These are phyloP conservation scores for Hymenochaete sp. DNA, from an alignment of 1,284 basidiomycete genomes.

Conservation along the genomic window DNA sequence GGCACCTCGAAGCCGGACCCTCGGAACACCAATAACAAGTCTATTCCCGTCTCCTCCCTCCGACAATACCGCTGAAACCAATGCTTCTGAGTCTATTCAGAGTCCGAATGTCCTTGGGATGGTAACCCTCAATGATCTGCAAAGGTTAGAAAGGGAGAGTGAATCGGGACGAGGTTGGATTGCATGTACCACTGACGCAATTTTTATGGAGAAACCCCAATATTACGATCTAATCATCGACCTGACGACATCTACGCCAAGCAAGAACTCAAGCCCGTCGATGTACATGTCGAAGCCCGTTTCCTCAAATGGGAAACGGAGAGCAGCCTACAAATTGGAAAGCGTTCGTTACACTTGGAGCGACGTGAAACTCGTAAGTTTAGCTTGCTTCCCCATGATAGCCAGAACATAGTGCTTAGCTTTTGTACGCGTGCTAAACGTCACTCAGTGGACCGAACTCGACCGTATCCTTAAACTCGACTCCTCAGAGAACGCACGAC, in stretches of 20 bases:
- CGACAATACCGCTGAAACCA: too few species aligned
- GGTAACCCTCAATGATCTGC: constrained; percentile 65
- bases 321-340: constrained; percentile 35
- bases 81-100: constrained; percentile 27
- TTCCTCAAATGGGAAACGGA: constrained; percentile 20
- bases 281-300: constrained; percentile 50
- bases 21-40: constrained; percentile 3
- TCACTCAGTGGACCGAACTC: constrained; percentile 59
- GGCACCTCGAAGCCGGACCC: constrained; percentile 14
- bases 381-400: neutral
- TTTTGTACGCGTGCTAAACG: neutral
- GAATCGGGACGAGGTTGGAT: constrained; percentile 62
- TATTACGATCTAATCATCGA: constrained; percentile 73
- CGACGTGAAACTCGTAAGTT: constrained; percentile 59
- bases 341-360: constrained; percentile 69
- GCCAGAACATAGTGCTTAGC: neutral
- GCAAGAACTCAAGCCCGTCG: constrained; percentile 51
- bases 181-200: constrained; percentile 76
- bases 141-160: constrained; percentile 47
- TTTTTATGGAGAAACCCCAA: constrained; percentile 68
- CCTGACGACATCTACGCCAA: constrained; percentile 54
- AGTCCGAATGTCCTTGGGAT: constrained; percentile 63
- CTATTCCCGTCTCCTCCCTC: constrained; percentile 18
- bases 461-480: constrained; percentile 56
- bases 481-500: constrained; percentile 22